These are phyloP conservation scores for Pichia sp. DNA, from an alignment of 1,139 yeast genomes.

Conservation along the genomic window DNA sequence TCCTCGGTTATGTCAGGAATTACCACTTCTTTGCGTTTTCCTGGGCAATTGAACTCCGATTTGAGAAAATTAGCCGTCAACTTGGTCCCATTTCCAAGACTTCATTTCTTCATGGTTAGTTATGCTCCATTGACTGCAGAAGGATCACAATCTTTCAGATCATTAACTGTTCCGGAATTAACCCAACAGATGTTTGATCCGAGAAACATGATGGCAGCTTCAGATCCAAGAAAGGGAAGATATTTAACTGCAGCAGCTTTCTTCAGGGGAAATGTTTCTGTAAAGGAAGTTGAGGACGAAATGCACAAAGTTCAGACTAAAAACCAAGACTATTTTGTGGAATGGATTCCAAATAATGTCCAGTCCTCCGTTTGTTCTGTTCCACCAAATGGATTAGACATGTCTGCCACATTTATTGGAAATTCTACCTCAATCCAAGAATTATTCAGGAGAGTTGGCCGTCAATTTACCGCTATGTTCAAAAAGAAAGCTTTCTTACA, in stretches of 20 bases:
- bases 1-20: slow-evolving; percentile 93
- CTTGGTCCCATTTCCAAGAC: slow-evolving; percentile 90
- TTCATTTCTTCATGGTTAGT: slow-evolving; percentile 93
- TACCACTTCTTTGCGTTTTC: slow-evolving; percentile 83
- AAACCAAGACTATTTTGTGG: slow-evolving; percentile 79
- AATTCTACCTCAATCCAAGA: slow-evolving; percentile 91
- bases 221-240: slow-evolving; percentile 87
- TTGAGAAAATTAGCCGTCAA: slow-evolving; percentile 88
- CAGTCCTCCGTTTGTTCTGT: slow-evolving; percentile 91
- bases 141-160: slow-evolving; percentile 76
- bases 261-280: slow-evolving; percentile 88
- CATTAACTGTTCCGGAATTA: slow-evolving; percentile 82
- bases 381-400: slow-evolving; percentile 79
- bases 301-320: slow-evolving; percentile 81
- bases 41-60: slow-evolving; percentile 91
- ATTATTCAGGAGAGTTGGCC: slow-evolving; percentile 83
- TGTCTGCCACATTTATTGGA: slow-evolving; percentile 90
- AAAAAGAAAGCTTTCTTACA: slow-evolving; percentile 93
- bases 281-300: slow-evolving; percentile 91
- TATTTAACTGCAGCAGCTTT: slow-evolving; percentile 93
- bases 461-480: slow-evolving; percentile 88
- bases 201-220: slow-evolving; percentile 92
- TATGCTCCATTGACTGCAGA: slow-evolving; percentile 85
- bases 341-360: slow-evolving; percentile 96
- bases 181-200: slow-evolving; percentile 92